phyloP scores from a whole-genome alignment of 202 grass and related monocot genomes.

The Panicum hallii region DNA sequence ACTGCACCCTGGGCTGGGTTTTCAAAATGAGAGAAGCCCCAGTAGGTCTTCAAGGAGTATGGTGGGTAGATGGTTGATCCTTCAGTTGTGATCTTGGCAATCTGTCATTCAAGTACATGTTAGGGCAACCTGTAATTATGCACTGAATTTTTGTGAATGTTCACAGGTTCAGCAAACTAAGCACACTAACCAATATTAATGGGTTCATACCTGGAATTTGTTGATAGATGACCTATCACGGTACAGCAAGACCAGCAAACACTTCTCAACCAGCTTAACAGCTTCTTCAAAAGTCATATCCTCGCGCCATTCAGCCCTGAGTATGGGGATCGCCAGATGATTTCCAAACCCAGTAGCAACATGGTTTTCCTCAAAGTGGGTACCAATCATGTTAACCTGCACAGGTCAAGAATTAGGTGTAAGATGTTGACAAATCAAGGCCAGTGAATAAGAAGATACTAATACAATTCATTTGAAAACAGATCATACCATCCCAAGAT shows the following conservation, averaged over 20 bases:
- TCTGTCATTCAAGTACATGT: slow-evolving; percentile 43
- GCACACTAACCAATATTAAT: not conserved
- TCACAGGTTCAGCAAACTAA: not conserved
- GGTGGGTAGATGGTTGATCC: slow-evolving; percentile 87
- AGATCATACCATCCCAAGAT: slow-evolving; percentile 90
- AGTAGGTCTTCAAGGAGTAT: slow-evolving; percentile 86
- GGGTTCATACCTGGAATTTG: slow-evolving; percentile 88
- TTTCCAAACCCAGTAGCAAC: slow-evolving; percentile 97
- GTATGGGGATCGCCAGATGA: slow-evolving; percentile 91
- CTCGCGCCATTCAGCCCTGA: slow-evolving; percentile 89
- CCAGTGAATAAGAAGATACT: not conserved
- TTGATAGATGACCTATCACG: slow-evolving; percentile 97
- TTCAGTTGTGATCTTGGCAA: slow-evolving; percentile 91
- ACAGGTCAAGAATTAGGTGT: slow-evolving; percentile 12
- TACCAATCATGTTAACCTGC: slow-evolving; percentile 99
- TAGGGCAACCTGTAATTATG: not conserved
- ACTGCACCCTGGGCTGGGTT: slow-evolving; percentile 85
- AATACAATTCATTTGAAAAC: not conserved
- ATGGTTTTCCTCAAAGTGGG: slow-evolving; percentile 97
- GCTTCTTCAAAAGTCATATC: slow-evolving; percentile 98
- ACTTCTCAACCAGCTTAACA: slow-evolving; percentile 98
- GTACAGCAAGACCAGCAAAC: slow-evolving; percentile 94
- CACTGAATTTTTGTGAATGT: not conserved
- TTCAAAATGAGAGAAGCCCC: slow-evolving; percentile 87
- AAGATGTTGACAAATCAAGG: slow-evolving; percentile 2